These are phyloP conservation scores for Exutisphaerella laricina DNA, from an alignment of 2,329 filamentous ascomycete genomes.

Conservation along the genomic window DNA sequence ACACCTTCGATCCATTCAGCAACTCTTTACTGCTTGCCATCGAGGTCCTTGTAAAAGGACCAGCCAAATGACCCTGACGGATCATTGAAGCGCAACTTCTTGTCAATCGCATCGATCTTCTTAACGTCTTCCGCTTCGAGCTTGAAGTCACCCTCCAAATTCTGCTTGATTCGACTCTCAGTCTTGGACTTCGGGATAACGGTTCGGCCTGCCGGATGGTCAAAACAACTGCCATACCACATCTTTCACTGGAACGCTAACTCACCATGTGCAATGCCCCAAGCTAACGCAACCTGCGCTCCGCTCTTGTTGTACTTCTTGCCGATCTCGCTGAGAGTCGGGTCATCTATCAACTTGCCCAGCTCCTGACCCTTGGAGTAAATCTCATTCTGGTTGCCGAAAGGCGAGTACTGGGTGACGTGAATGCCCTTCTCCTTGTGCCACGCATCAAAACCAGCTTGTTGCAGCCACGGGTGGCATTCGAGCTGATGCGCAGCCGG, in stretches of 20 bases:
- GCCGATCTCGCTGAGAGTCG: slow-evolving; percentile 45
- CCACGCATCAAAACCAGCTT: slow-evolving; percentile 45
- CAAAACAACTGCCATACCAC: not conserved
- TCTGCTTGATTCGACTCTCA: slow-evolving; percentile 31
- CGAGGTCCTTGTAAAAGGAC: slow-evolving; percentile 48
- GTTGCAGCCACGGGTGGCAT: slow-evolving; percentile 50
- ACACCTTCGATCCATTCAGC: not conserved
- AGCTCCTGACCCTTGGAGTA: slow-evolving; percentile 42
- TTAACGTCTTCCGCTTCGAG: slow-evolving; percentile 53
- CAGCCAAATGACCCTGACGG: slow-evolving; percentile 52
- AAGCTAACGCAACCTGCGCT: slow-evolving; percentile 51
- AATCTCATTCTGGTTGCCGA: slow-evolving; percentile 50
- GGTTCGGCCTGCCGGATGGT: slow-evolving; percentile 29
- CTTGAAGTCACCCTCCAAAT: slow-evolving; percentile 50
- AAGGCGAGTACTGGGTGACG: slow-evolving; percentile 51
- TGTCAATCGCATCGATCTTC: slow-evolving; percentile 52
- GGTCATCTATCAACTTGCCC: slow-evolving; percentile 49
- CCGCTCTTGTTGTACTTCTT: slow-evolving; percentile 48
- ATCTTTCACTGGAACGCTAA: not conserved
- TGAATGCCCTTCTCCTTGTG: slow-evolving; percentile 48
- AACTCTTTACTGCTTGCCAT: slow-evolving; percentile 5
- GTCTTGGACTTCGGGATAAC: slow-evolving; percentile 52
- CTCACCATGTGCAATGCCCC: slow-evolving; percentile 47
- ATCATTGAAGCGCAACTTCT: slow-evolving; percentile 59
- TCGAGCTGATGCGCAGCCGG: slow-evolving; percentile 44